Conservation (phyloP, 2,329 filamentous ascomycete species). For the Periconia macrospinosa region DNA sequence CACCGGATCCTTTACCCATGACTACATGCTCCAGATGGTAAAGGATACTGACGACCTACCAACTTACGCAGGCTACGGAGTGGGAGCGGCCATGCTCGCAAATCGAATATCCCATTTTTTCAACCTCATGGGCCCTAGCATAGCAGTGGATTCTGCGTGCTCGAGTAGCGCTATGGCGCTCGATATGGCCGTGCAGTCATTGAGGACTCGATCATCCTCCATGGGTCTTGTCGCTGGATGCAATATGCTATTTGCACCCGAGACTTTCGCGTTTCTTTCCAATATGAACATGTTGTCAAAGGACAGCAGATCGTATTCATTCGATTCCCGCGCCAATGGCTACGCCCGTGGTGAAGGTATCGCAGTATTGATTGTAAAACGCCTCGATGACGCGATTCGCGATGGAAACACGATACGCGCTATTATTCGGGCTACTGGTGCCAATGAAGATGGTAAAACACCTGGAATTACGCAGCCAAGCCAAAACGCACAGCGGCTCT, state of each 20-base stretch:
- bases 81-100: slow-evolving; percentile 5
- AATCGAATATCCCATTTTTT: slow-evolving; percentile 14
- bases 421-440: slow-evolving; percentile 28
- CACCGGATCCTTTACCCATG: slow-evolving; percentile 4
- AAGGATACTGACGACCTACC: slow-evolving; percentile 19
- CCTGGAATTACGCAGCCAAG: slow-evolving; percentile 26
- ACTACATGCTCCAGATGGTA: slow-evolving; percentile 15
- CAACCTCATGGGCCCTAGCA: slow-evolving; percentile 14
- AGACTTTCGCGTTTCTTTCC: slow-evolving; percentile 1
- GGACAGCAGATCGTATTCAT: neutral
- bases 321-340: slow-evolving; percentile 59
- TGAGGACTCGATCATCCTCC: slow-evolving; percentile 11
- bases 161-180: slow-evolving; percentile 12
- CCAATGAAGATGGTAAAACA: slow-evolving; percentile 23
- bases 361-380: slow-evolving; percentile 22
- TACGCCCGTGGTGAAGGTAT: slow-evolving; percentile 67
- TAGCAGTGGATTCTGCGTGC: slow-evolving; percentile 19
- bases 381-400: slow-evolving; percentile 11
- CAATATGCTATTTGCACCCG: neutral
- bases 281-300: slow-evolving; percentile 1
- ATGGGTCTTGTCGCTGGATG: neutral
- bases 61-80: neutral
- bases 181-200: slow-evolving; percentile 16
- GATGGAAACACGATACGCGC: slow-evolving; percentile 34
- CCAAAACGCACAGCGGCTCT: slow-evolving; percentile 48